A percentile compares a stretch with the other conserved stretches of the same genome.
Evolutionary conservation across 768 basidiomycete species (phyloP).

Genomic region (Phanerodontia chrysosporium): DNA sequence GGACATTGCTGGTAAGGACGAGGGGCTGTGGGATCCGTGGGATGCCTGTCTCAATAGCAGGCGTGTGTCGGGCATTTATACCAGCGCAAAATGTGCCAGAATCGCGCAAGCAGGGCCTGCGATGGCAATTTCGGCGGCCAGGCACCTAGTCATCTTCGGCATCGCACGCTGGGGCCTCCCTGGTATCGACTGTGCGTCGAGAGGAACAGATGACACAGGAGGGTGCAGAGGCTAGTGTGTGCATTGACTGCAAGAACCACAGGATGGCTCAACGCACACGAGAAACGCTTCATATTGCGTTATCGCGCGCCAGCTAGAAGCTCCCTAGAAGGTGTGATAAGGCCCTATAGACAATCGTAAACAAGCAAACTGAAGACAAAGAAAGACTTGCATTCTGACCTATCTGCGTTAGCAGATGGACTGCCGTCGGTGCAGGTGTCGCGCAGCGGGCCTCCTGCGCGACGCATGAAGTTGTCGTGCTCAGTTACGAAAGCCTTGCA

Average conservation of each 20-base stretch:
- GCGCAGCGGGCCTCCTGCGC: no score
- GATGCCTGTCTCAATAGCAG: not conserved
- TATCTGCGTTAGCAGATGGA: not conserved
- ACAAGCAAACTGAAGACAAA: not conserved
- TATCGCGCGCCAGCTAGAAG: constrained; percentile 5
- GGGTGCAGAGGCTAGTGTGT: not conserved
- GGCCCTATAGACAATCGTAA: not conserved
- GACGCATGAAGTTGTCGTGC: not conserved
- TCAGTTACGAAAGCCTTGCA: not conserved
- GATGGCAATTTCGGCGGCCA: not conserved
- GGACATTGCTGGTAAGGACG: not conserved
- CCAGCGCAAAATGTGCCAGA: not conserved
- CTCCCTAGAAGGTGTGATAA: not conserved
- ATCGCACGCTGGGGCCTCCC: not conserved
- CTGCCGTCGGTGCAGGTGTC: not conserved
- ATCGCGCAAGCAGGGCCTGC: not conserved
- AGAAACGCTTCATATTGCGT: constrained; percentile 9
- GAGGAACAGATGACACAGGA: not conserved
- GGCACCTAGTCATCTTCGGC: not conserved
- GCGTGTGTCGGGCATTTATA: not conserved
- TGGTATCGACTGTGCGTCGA: not conserved
- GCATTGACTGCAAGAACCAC: not conserved
- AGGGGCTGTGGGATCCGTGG: not conserved
- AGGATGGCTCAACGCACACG: not conserved
- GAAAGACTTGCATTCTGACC: not conserved